Conservation (phyloP, 1,284 basidiomycete genomes). For the Flammula alnicola region DNA sequence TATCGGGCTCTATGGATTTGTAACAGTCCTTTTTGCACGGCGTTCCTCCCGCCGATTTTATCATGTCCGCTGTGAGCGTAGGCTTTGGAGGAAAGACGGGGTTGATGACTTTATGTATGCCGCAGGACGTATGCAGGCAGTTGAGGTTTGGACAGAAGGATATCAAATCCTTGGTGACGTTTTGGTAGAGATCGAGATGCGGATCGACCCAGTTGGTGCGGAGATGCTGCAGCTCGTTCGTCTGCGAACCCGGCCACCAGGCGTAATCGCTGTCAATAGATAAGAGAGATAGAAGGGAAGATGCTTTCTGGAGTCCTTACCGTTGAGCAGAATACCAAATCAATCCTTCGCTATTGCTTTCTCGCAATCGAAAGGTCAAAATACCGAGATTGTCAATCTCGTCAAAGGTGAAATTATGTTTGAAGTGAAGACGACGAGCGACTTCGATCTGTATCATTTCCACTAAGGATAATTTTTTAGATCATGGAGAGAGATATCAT, state of each 20-base stretch:
- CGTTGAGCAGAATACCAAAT: conserved; percentile 39
- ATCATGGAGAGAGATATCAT: not conserved
- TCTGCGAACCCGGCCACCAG: conserved; percentile 19
- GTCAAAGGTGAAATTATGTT: conserved; percentile 24
- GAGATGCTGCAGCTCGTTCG: conserved; percentile 3
- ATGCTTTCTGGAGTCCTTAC: conserved; percentile 18
- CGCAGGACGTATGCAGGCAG: conserved; percentile 16
- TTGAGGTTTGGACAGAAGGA: conserved; percentile 22
- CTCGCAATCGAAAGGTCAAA: conserved; percentile 22
- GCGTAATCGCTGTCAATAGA: conserved; percentile 17
- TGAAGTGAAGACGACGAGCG: conserved; percentile 31
- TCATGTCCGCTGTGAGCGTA: conserved; percentile 20
- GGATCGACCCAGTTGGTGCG: not conserved
- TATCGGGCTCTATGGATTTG: conserved; percentile 8
- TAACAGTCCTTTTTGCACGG: conserved; percentile 30
- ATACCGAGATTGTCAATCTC: conserved; percentile 34
- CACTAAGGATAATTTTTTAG: conserved; percentile 24
- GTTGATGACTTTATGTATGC: conserved; percentile 5
- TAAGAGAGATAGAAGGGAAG: not conserved
- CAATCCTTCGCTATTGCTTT: conserved; percentile 28
- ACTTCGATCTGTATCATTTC: conserved; percentile 42
- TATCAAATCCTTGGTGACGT: conserved; percentile 11
- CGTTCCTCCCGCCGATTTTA: not conserved
- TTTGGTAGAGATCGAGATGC: conserved; percentile 3
- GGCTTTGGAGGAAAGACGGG: conserved; percentile 19